Evolutionary conservation across 345 rosid species (phyloP).

Genomic region (Schrenkiella parvula): DNA sequence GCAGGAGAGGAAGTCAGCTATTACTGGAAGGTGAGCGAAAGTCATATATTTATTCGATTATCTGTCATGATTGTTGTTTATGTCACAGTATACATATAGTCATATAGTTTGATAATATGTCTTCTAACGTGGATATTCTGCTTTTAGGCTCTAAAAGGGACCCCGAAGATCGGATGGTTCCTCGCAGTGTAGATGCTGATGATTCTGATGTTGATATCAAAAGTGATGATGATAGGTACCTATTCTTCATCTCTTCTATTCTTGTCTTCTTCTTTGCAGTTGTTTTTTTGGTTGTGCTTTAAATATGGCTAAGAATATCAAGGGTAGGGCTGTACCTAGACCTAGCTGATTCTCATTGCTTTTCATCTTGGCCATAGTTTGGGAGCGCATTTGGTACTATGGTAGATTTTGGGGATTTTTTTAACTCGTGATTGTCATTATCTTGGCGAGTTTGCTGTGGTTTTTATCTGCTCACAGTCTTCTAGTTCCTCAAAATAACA

Average conservation of each 20-base stretch:
- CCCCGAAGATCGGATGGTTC: conserved; percentile 72
- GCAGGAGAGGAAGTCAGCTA: conserved; percentile 71
- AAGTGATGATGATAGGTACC: conserved; percentile 65
- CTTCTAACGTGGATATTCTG: conserved; percentile 23
- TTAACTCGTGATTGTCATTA: too few species aligned
- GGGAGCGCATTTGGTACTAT: not conserved
- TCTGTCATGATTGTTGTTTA: not conserved
- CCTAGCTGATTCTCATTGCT: not conserved
- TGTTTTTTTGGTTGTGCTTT: not conserved
- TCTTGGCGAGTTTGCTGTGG: too few species aligned
- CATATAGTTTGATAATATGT: not conserved
- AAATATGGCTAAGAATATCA: not conserved
- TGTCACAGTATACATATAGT: not conserved
- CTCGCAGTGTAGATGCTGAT: conserved; percentile 91
- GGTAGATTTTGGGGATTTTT: not conserved
- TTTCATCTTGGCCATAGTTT: conserved; percentile 3
- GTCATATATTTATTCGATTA: not conserved
- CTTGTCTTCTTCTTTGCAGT: not conserved
- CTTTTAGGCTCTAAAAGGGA: conserved; percentile 65
- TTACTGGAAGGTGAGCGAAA: conserved; percentile 55
- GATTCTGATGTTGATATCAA: conserved; percentile 83
- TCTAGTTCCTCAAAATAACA: too few species aligned
- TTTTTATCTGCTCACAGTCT: too few species aligned
- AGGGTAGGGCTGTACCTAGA: not conserved
- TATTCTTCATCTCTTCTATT: not conserved